phyloP scores from a whole-genome alignment of 768 basidiomycete genomes.

The Boletus insuetus region DNA sequence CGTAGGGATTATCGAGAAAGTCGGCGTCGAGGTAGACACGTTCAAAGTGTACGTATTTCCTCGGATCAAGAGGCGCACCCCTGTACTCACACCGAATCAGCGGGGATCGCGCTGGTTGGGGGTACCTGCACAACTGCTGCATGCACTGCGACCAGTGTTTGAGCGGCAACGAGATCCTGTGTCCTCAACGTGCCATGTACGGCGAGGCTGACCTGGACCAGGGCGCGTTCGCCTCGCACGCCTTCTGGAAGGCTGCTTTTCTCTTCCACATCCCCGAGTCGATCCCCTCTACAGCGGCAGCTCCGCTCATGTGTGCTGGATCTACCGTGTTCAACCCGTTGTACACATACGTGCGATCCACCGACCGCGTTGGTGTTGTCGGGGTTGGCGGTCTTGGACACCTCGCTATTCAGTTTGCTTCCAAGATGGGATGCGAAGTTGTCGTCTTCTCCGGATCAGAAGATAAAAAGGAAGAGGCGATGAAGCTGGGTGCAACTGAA shows the following conservation, averaged over 20 bases:
- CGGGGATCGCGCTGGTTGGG: conserved; percentile 32
- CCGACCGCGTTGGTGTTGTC: conserved; percentile 35
- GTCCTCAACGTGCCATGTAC: conserved; percentile 25
- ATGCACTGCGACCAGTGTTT: conserved; percentile 34
- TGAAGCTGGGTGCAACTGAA: conserved; percentile 33
- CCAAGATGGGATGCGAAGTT: conserved; percentile 40
- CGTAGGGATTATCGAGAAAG: conserved; percentile 31
- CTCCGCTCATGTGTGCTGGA: conserved; percentile 39
- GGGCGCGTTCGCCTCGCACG: conserved; percentile 36
- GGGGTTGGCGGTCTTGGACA: conserved; percentile 36
- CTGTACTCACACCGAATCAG: too few species aligned
- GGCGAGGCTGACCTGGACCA: conserved; percentile 28
- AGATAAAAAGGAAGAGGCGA: conserved; percentile 33
- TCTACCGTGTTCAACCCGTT: conserved; percentile 31
- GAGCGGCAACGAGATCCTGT: conserved; percentile 32
- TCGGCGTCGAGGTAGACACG: conserved; percentile 29
- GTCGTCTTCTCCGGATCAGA: conserved; percentile 36
- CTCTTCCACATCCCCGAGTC: conserved; percentile 36
- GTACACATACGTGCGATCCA: conserved; percentile 24
- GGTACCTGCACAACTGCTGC: conserved; percentile 30
- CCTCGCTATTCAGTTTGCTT: neutral
- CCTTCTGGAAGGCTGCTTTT: conserved; percentile 34
- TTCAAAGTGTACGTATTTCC: conserved; percentile 34
- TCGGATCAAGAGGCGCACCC: neutral
- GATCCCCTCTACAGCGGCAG: conserved; percentile 30